Evolutionary conservation across 495 filamentous ascomycete genomes (phyloP).

Genomic region (Immersiella caudata): DNA sequence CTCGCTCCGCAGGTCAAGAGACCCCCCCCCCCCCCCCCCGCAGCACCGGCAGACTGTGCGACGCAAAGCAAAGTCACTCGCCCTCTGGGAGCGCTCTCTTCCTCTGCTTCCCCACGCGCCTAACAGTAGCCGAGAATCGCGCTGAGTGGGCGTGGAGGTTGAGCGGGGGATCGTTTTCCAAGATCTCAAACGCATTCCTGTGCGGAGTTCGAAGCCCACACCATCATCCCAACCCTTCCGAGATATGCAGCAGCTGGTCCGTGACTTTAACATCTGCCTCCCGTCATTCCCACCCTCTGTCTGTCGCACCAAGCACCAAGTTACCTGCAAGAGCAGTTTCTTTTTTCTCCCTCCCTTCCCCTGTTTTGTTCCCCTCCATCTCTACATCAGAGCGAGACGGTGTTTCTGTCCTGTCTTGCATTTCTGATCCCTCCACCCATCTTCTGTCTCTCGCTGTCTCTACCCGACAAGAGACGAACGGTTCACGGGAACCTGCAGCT

Average conservation of each 20-base stretch:
- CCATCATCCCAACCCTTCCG: constrained; percentile 31
- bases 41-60: constrained; percentile 15
- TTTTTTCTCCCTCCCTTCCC: constrained; percentile 14
- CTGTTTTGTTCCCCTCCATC: constrained; percentile 15
- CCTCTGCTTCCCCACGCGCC: not conserved
- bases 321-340: constrained; percentile 16
- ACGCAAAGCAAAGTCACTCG: not conserved
- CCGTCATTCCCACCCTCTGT: constrained; percentile 21
- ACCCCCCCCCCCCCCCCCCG: constrained; percentile 7
- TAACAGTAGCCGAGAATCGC: not conserved
- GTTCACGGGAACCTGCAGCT: constrained; percentile 43
- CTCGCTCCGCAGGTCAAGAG: constrained; percentile 19
- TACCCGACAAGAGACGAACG: constrained; percentile 36
- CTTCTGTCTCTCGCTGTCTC: constrained; percentile 25
- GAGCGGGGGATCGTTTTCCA: constrained; percentile 21
- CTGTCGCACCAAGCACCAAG: not conserved
- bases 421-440: constrained; percentile 9
- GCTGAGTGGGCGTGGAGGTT: constrained; percentile 12
- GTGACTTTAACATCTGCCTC: constrained; percentile 28
- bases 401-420: constrained; percentile 39
- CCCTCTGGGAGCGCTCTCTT: not conserved
- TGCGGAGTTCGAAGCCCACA: constrained; percentile 19
- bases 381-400: constrained; percentile 19
- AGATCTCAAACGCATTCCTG: constrained; percentile 38
- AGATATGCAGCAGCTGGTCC: constrained; percentile 38